phyloP scores from a whole-genome alignment of 768 basidiomycete genomes.

The Amanita jacksonii region DNA sequence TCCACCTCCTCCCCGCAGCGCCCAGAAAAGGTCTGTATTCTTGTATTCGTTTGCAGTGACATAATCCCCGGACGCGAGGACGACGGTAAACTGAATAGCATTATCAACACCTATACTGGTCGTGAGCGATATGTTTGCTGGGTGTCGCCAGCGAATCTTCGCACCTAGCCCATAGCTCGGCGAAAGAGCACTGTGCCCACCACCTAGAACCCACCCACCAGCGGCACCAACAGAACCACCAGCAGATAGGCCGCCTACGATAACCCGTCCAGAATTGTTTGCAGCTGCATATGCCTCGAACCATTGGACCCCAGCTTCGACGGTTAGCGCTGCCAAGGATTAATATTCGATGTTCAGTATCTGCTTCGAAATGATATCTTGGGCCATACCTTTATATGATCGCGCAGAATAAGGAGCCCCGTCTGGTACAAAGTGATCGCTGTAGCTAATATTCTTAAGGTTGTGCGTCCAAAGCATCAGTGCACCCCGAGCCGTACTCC shows the following conservation, averaged over 20 bases:
- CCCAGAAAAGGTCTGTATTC: conserved; percentile 42
- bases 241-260: conserved; percentile 34
- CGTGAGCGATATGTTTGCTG: not conserved
- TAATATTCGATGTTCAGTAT: conserved; percentile 1
- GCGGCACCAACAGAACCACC: conserved; percentile 36
- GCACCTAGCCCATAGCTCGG: not conserved
- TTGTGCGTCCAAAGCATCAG: conserved; percentile 34
- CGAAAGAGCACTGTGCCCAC: conserved; percentile 18
- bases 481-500: conserved; percentile 30
- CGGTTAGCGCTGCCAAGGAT: conserved; percentile 18
- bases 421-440: conserved; percentile 19
- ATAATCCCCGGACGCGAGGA: conserved; percentile 31
- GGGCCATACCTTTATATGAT: not conserved
- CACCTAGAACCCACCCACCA: conserved; percentile 40
- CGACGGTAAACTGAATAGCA: conserved; percentile 32
- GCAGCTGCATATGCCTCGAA: conserved; percentile 30
- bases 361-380: not conserved
- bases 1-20: conserved; percentile 17
- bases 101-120: conserved; percentile 36
- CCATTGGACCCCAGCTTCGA: conserved; percentile 39
- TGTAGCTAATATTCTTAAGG: conserved; percentile 25
- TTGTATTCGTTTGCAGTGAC: conserved; percentile 30
- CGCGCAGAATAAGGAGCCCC: conserved; percentile 18
- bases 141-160: not conserved
- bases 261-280: conserved; percentile 25